Evolutionary conservation across 2,329 filamentous ascomycete genomes (phyloP).

Genomic region (Fusarium devonianum): DNA sequence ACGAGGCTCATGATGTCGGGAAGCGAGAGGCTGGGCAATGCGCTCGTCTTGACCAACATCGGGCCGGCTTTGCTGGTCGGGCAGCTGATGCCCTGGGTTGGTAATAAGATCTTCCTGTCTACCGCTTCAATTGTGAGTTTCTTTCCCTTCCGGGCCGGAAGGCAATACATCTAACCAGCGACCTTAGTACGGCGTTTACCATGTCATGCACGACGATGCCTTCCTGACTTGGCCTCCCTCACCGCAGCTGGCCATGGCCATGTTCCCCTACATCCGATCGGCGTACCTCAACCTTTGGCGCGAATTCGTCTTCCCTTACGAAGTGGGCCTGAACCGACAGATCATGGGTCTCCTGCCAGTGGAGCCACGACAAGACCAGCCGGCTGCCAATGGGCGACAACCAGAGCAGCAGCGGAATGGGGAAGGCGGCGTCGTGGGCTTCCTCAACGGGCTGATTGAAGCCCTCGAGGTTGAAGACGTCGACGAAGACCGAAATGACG

Average conservation of each 20-base stretch:
- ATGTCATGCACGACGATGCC: conserved; percentile 54
- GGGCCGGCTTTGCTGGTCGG: conserved; percentile 56
- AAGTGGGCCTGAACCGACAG: conserved; percentile 57
- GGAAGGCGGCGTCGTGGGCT: conserved; percentile 46
- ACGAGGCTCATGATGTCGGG: conserved; percentile 36
- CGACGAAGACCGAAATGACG: conserved; percentile 36
- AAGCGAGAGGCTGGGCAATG: conserved; percentile 44
- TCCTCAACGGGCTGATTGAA: conserved; percentile 49
- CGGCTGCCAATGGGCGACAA: conserved; percentile 20
- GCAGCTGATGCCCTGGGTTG: conserved; percentile 53
- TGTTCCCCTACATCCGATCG: conserved; percentile 56
- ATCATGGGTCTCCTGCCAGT: conserved; percentile 51
- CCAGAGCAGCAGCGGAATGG: conserved; percentile 35
- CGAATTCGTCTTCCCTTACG: conserved; percentile 55
- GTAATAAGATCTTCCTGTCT: conserved; percentile 53
- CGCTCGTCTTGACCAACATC: conserved; percentile 52
- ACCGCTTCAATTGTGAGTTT: conserved; percentile 51
- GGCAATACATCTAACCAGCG: conserved; percentile 6
- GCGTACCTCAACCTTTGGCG: conserved; percentile 57
- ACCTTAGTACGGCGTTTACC: conserved; percentile 56
- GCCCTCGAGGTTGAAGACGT: conserved; percentile 47
- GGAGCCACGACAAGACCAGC: conserved; percentile 36
- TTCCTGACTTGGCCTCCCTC: conserved; percentile 62
- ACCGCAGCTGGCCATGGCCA: conserved; percentile 57
- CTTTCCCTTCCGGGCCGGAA: too few relatives aligned